These are phyloP conservation scores for Ascodesmis nigricans DNA, from an alignment of 495 filamentous ascomycete species.

Conservation along the genomic window DNA sequence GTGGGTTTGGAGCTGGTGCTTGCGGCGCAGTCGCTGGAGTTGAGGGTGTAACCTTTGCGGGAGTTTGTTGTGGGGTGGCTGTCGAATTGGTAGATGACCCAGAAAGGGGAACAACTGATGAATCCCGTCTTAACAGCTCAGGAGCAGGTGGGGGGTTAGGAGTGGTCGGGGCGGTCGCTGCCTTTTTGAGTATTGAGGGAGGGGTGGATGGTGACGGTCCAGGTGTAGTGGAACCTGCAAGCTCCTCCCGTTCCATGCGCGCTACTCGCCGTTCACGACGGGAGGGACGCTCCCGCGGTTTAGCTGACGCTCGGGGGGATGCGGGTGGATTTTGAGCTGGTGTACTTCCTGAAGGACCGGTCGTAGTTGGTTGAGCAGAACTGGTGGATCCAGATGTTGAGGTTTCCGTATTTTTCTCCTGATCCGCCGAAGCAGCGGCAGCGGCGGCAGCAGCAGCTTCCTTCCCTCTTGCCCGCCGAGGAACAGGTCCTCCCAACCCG, in stretches of 20 bases:
- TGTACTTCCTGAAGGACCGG: conserved; percentile 15
- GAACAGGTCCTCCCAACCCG: conserved; percentile 40
- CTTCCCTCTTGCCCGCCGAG: conserved; percentile 27
- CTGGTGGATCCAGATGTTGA: conserved; percentile 20
- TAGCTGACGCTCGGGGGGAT: conserved; percentile 17
- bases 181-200: no score
- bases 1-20: no score
- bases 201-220: no score
- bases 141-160: no score
- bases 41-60: no score
- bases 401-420: conserved; percentile 20
- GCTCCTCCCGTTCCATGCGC: conserved; percentile 15
- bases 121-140: no score
- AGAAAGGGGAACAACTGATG: no score
- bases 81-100: background rate
- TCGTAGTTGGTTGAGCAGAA: conserved; percentile 11
- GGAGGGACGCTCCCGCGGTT: conserved; percentile 12
- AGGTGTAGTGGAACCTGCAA: conserved; percentile 15
- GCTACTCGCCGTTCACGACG: conserved; percentile 13
- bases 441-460: conserved; percentile 26
- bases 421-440: conserved; percentile 23
- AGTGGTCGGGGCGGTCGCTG: no score
- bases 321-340: conserved; percentile 17
- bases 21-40: no score
- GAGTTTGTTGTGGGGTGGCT: background rate